Percentiles rank a stretch among this genome's conserved stretches.
Conservation (phyloP, 805 yeast species). For the Zygoascus flipseniorum region DNA sequence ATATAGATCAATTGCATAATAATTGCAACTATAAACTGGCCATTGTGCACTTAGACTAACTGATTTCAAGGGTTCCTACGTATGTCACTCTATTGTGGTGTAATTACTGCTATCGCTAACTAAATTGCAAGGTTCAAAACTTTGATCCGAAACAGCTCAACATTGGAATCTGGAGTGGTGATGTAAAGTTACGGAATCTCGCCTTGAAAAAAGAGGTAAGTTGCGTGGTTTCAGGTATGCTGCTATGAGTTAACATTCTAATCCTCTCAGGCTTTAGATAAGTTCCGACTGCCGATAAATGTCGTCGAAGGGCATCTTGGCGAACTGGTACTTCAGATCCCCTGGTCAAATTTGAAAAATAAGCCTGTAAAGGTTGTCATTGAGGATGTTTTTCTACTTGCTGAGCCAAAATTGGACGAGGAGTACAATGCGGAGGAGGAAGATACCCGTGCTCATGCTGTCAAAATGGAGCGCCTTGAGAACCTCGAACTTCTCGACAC, state of each 20-base stretch:
- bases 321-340: slow-evolving; percentile 80
- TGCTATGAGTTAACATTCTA: background rate
- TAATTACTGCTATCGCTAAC: no score
- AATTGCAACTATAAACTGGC: slow-evolving; percentile 1
- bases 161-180: slow-evolving; percentile 97
- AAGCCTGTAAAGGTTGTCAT: slow-evolving; percentile 85
- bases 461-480: slow-evolving; percentile 60
- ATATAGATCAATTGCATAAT: background rate
- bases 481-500: slow-evolving; percentile 48
- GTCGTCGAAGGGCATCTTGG: slow-evolving; percentile 88
- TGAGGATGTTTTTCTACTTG: slow-evolving; percentile 79
- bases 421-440: slow-evolving; percentile 55
- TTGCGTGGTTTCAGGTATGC: background rate
- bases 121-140: slow-evolving; percentile 45
- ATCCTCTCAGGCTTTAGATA: slow-evolving; percentile 54
- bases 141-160: slow-evolving; percentile 93
- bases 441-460: slow-evolving; percentile 51
- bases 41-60: background rate
- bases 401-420: slow-evolving; percentile 59
- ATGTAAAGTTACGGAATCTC: slow-evolving; percentile 74
- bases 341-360: slow-evolving; percentile 91
- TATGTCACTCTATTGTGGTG: slow-evolving; percentile 8
- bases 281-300: slow-evolving; percentile 75
- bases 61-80: slow-evolving; percentile 27
- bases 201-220: slow-evolving; percentile 65